Evolutionary conservation across 2,329 filamentous ascomycete species (phyloP).

Genomic region (Ophiostoma sp.): DNA sequence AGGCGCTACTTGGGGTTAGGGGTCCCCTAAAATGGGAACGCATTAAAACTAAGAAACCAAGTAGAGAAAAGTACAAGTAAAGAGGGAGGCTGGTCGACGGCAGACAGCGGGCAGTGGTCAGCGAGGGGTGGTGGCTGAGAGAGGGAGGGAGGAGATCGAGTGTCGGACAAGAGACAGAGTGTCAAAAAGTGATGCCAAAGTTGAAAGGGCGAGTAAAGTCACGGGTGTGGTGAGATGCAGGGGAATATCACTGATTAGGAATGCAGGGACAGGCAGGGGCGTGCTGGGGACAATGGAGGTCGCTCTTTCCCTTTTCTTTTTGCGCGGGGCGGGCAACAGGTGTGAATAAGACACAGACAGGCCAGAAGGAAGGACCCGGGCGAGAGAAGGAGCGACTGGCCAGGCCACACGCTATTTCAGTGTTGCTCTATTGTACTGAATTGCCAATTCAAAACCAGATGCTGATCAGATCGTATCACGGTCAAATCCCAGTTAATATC

Average conservation of each 20-base stretch:
- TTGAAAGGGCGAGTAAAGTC: background rate
- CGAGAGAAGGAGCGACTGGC: background rate
- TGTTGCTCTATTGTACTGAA: background rate
- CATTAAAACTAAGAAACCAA: conserved; percentile 24
- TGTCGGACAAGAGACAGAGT: background rate
- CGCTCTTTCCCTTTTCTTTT: conserved; percentile 19
- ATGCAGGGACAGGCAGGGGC: conserved; percentile 3
- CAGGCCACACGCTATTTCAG: background rate
- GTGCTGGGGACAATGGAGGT: conserved; percentile 21
- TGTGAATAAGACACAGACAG: background rate
- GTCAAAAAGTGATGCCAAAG: background rate
- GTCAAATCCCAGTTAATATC: background rate
- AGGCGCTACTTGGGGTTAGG: conserved; percentile 27
- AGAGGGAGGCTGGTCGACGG: conserved; percentile 10
- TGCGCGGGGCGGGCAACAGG: conserved; percentile 1
- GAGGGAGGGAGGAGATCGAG: background rate
- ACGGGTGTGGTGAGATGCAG: conserved; percentile 1
- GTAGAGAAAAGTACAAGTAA: conserved; percentile 22
- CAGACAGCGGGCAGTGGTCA: background rate
- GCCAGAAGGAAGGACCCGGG: conserved; percentile 6
- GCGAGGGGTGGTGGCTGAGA: background rate
- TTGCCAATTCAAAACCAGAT: background rate
- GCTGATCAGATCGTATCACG: background rate
- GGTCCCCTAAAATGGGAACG: conserved; percentile 25
- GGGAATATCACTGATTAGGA: background rate